These are phyloP conservation scores for Omphalotus olearius DNA, from an alignment of 1,284 basidiomycete species.

Conservation along the genomic window DNA sequence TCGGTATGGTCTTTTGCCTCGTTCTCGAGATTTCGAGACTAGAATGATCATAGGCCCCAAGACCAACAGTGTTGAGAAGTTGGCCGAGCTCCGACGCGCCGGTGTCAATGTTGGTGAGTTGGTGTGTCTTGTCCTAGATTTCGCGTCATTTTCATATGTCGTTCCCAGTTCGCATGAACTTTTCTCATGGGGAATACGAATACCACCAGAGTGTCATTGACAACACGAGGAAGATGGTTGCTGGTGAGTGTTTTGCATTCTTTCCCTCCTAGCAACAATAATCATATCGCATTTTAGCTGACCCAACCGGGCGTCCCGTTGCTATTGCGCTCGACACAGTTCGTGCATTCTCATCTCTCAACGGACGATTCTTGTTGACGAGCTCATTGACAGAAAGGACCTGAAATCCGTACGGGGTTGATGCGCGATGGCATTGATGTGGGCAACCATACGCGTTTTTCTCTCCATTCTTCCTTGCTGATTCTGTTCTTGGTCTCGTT, in stretches of 20 bases:
- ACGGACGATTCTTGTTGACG: slow-evolving; percentile 12
- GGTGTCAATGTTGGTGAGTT: slow-evolving; percentile 93
- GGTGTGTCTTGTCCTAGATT: slow-evolving; percentile 5
- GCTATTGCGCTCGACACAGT: slow-evolving; percentile 98
- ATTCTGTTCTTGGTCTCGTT: slow-evolving; percentile 11
- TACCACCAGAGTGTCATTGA: slow-evolving; percentile 98
- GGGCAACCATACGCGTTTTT: slow-evolving; percentile 30
- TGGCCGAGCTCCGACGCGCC: slow-evolving; percentile 76
- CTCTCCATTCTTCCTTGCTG: slow-evolving; percentile 7
- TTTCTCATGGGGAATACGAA: slow-evolving; percentile 94
- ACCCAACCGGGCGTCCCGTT: slow-evolving; percentile 80
- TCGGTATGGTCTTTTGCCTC: slow-evolving; percentile 51
- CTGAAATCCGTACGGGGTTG: slow-evolving; percentile 97
- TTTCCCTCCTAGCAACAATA: neutral
- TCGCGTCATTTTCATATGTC: slow-evolving; percentile 10
- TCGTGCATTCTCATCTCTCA: slow-evolving; percentile 23
- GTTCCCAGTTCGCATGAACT: slow-evolving; percentile 91
- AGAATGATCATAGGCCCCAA: slow-evolving; percentile 68
- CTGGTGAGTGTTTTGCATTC: slow-evolving; percentile 42
- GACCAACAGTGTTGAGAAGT: slow-evolving; percentile 85
- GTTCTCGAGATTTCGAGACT: slow-evolving; percentile 8
- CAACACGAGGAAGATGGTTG: slow-evolving; percentile 86
- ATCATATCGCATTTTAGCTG: slow-evolving; percentile 31
- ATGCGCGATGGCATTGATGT: slow-evolving; percentile 88
- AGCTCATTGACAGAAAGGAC: slow-evolving; percentile 76